Percentiles rank a stretch among this genome's conserved stretches.
phyloP scores from a whole-genome alignment of 352 stramenopile genomes.

The Globisporangium ultimum region DNA sequence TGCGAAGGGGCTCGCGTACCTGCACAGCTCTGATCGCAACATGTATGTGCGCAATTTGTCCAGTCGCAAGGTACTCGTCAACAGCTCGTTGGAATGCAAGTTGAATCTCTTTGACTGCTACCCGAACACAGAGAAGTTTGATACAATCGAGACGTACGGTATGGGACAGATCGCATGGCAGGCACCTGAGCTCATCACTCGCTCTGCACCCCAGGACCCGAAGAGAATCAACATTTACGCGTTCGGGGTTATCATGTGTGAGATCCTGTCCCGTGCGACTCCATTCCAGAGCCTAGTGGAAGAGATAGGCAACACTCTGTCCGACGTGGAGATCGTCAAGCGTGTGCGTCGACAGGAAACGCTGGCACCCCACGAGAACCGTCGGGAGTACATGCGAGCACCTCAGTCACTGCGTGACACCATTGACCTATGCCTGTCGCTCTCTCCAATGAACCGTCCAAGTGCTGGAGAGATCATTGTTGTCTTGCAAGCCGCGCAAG shows the following conservation, averaged over 20 bases:
- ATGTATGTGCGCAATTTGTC: conserved; percentile 46
- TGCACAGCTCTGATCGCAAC: conserved; percentile 50
- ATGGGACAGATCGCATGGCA: conserved; percentile 48
- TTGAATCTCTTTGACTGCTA: conserved; percentile 57
- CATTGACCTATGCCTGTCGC: conserved; percentile 47
- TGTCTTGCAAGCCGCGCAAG: conserved; percentile 24
- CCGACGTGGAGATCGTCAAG: conserved; percentile 45
- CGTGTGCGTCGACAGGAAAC: conserved; percentile 33
- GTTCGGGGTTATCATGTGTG: conserved; percentile 54
- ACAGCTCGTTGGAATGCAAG: conserved; percentile 44
- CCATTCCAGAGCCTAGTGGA: conserved; percentile 47
- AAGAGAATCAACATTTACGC: conserved; percentile 58
- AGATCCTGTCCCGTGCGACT: conserved; percentile 46
- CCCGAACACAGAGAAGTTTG: conserved; percentile 27
- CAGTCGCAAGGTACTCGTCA: conserved; percentile 56
- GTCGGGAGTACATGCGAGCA: conserved; percentile 30
- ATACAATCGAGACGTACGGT: conserved; percentile 26
- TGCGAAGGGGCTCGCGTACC: conserved; percentile 50
- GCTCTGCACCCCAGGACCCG: conserved; percentile 39
- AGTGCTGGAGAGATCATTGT: conserved; percentile 37
- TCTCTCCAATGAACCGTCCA: conserved; percentile 51
- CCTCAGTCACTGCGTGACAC: conserved; percentile 34
- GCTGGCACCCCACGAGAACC: conserved; percentile 43
- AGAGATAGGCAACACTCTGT: conserved; percentile 44
- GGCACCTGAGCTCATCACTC: conserved; percentile 48